phyloP scores from a whole-genome alignment of 345 rosid species.

The Abelmoschus esculentus region DNA sequence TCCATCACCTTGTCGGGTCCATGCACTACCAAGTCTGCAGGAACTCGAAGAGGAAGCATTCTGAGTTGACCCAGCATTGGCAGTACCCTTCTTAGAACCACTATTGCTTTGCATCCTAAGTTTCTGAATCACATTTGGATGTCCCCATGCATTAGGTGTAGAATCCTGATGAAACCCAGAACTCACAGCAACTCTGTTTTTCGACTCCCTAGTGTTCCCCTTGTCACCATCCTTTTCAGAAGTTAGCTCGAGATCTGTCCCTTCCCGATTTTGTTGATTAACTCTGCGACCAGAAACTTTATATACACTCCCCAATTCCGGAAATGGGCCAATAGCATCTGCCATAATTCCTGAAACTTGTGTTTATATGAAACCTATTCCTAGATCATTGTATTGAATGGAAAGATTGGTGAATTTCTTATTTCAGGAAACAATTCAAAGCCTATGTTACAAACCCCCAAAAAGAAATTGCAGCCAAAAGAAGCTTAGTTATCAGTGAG shows the following conservation, averaged over 20 bases:
- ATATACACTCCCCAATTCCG: conserved; percentile 13
- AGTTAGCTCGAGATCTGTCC: conserved; percentile 12
- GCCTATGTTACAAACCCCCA: background rate
- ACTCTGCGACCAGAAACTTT: conserved; percentile 1
- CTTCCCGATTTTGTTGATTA: conserved; percentile 22
- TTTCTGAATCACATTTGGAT: conserved; percentile 7
- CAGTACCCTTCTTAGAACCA: conserved; percentile 13
- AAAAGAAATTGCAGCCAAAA: background rate
- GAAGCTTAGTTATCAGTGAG: background rate
- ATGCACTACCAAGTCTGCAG: background rate
- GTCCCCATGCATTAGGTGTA: conserved; percentile 10
- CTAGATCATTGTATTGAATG: background rate
- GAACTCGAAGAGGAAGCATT: background rate
- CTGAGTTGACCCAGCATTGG: conserved; percentile 16
- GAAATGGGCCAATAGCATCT: conserved; percentile 8
- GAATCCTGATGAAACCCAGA: conserved; percentile 19
- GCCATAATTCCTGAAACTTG: conserved; percentile 12
- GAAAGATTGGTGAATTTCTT: background rate
- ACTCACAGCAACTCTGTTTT: conserved; percentile 19
- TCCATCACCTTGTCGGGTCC: conserved; percentile 11
- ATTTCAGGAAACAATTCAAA: background rate
- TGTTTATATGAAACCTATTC: background rate
- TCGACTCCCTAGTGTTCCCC: conserved; percentile 20
- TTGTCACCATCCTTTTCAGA: conserved; percentile 17
- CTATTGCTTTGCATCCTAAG: conserved; percentile 14